Evolutionary conservation across 345 rosid genomes (phyloP), one percentile per base, ranked within the genome.

Genomic region (Noccaea bulbosa): DNA sequence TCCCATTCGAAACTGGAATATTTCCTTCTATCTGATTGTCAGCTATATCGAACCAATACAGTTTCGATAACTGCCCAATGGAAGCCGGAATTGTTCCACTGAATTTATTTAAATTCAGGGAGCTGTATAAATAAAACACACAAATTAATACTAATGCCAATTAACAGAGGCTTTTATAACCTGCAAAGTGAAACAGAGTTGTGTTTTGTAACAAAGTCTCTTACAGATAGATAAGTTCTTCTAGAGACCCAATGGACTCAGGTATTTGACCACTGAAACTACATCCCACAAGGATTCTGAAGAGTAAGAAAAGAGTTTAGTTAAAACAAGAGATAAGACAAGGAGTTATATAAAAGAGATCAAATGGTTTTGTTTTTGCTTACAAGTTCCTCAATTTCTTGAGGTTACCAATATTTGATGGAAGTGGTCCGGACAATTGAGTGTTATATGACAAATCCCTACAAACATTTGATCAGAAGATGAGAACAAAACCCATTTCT

Each of bases 401-500:
- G 77, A 90, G 77, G 1, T 72, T 33, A 63, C 92, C 96, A 5
- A 92, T 88, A 5, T 78, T 41, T 15, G 46, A 0, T 47, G 99
- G 97, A 65, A 95, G 81, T 58, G 92, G 6, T 79, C 99, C 99
- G 6, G 27, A 54, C 45, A 95, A 76, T 41, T 52, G 81, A 51
- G 62, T 27, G 80, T 90, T 95, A 79, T 70, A 86, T 7, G 98
- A 90, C 67, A 95, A 80, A 83, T 92, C 99, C 85, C 99, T 94
- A 56, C 10, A 81, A 5, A 37, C 14, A 83, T 53, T 55, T 34
- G 14, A 60, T 16, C 20, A 75, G 58, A 70, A 75, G 40, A 70
- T 38, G 24, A 72, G 27, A 48, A 53, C 0, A 37, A 6, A 62
- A 72, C 7, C 8, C 14, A 60, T 11, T 50, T 63, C 6, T 12